Base-by-base conservation (phyloP, 495 filamentous ascomycete genomes). In the Penicillium bialowiezense region DNA sequence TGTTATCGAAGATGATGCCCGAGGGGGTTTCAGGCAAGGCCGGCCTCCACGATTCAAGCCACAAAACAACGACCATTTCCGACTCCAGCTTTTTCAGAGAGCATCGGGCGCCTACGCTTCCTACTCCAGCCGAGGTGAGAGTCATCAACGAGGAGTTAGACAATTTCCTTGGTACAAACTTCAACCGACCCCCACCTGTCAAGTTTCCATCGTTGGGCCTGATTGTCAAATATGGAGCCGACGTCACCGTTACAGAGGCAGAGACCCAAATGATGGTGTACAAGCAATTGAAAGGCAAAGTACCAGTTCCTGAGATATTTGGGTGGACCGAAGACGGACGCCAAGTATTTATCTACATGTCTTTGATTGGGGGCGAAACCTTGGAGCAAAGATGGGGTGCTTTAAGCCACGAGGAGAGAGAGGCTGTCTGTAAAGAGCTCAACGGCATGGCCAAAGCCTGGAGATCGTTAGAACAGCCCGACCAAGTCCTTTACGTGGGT, bases 331-430 rank as follows among this genome's bases (percentile, higher is more conserved):
- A 58, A 41, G 71, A 77, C 47, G 60, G 55, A 23, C 55, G 68
- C 36, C 57, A 66, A 41, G 55, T 55, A 12, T 79, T 78, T 58
- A 70, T 76, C 37, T 77, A 76, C 44, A 77, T 77, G 74, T 54
- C 73, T 49, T 52, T 71, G 42, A 61, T 78, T 19, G 36, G 61
- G 31, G 72, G 71, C 17, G 65, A 58, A 18, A 65, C 66, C 14
- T 41, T 77, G 41, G 51, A 69, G 46, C 41, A 70, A 26, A 54
- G 57, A 36, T 75, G 73, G 75, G 49, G 44, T 38, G 44, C 29
- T 38, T 46, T 77, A 48, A 56, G 53, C 36, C 52, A 59, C 21
- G 46, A 62, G 14, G 71, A 76, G 44, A 59, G 64, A 55, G 26
- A 54, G n/a, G 31, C 47, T 50, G 48, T 78, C 28, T 76, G 71